Base-by-base conservation (phyloP, 2,329 filamentous ascomycete genomes). In the Aspergillus neoniger region DNA sequence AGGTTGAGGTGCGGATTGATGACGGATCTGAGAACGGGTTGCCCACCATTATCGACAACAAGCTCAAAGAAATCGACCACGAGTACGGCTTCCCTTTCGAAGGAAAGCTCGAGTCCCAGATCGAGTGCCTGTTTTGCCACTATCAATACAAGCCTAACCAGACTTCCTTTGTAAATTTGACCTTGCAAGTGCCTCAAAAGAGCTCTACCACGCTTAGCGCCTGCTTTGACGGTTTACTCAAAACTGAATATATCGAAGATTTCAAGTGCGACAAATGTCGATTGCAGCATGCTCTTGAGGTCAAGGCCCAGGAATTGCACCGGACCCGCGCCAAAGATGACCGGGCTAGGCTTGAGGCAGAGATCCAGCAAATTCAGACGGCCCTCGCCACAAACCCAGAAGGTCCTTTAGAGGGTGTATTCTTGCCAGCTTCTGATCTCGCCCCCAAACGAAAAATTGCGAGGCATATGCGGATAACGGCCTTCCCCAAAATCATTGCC, bases 231-330 rank as follows among this genome's bases (percentile, higher is more conserved):
- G 91, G 91, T 43, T 89, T 97, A 76, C 88, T 99, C 67, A 96
- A 96, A 77, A 92, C 91, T 0, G 95, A 99, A 76, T 90, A 92
- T 73, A 97, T 99, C 66, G 94, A 98, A 64, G 95, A 96, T 74
- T 99, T 96, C 81, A 93, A 91, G 68, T 99, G 95, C 79, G 95
- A 97, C 70, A 91, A 88, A 77, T 99, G 95, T 72, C 87, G 92
- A 21, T 82, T 99, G n/a, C 78, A 91, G 47, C 90, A 96, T 74
- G 92, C 92, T 4, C 79, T 91, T 56, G 81, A 87, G 30, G 77
- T 83, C 54, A 85, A 91, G 64, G 80, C 86, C 63, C 79, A 81
- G 6, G 87, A 92, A 64, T 73, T 89, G 36, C 76, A 80, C 36
- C 84, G 79, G 58, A 81, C 85, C 3, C 81, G 75, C 21, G 85